Evolutionary conservation across 305 asterid genomes (phyloP).

Genomic region (Withania somnifera): DNA sequence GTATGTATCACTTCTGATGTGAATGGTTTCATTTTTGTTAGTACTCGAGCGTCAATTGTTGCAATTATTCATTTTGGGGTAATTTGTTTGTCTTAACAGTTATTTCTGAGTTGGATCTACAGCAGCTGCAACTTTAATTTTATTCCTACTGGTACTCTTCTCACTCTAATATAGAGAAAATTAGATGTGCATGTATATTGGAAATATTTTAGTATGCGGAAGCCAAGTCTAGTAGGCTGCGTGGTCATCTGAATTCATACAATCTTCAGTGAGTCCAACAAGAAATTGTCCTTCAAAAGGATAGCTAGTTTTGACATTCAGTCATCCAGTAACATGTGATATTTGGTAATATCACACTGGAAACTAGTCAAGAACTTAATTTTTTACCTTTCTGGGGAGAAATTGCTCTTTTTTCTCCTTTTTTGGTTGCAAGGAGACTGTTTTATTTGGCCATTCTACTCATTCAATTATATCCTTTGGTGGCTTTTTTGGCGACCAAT

Average conservation of each 20-base stretch:
- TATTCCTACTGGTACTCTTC: conserved; percentile 33
- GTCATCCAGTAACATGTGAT: background rate
- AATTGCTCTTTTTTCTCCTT: no score
- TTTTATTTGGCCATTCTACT: background rate
- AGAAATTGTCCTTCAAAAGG: background rate
- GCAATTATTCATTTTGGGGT: background rate
- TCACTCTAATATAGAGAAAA: background rate
- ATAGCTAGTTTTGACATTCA: background rate
- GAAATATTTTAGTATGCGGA: background rate
- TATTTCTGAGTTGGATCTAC: conserved; percentile 32
- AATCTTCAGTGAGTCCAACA: background rate
- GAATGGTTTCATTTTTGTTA: background rate
- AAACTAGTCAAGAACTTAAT: background rate
- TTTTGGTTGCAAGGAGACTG: background rate
- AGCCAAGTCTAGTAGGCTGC: background rate
- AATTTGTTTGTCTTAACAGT: conserved; percentile 16
- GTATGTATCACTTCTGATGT: background rate
- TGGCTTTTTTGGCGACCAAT: background rate
- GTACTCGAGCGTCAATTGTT: background rate
- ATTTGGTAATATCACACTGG: background rate
- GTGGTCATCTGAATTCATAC: background rate
- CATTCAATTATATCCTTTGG: background rate
- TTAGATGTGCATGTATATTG: background rate
- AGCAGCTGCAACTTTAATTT: conserved; percentile 36
- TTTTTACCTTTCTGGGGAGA: background rate